Evolutionary conservation across 129 eudicot species (phyloP).

Genomic region (Deinandra increscens): DNA sequence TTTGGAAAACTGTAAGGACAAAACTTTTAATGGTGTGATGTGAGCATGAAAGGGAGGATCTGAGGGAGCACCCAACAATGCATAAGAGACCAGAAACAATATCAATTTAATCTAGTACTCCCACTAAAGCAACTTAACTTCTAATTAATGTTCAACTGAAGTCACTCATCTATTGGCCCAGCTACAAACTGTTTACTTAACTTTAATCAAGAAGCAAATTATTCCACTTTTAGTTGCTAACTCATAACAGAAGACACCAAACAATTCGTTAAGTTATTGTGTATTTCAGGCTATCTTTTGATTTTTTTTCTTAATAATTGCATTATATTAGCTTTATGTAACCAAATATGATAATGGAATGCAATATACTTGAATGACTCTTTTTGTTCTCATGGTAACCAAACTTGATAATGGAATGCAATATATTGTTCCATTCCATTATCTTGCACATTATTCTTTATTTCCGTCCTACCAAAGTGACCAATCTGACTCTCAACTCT

Average conservation of each 20-base stretch:
- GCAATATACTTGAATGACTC: background rate
- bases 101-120: background rate
- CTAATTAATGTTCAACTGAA: background rate
- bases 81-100: no score
- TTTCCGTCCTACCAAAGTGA: background rate
- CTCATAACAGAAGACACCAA: background rate
- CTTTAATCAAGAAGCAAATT: background rate
- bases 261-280: background rate
- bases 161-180: background rate
- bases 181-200: background rate
- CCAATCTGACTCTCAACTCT: background rate
- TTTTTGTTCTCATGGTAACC: background rate
- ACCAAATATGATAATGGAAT: no score
- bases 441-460: background rate
- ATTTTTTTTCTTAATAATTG: no score
- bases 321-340: no score
- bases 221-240: background rate
- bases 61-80: no score
- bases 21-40: background rate
- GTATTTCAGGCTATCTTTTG: background rate
- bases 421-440: background rate
- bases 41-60: background rate
- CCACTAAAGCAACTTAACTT: background rate
- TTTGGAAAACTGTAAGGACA: slow-evolving; percentile 4
- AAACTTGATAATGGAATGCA: background rate